Conservation (phyloP, 306 rosid genomes). For the Prunus dulcis region DNA sequence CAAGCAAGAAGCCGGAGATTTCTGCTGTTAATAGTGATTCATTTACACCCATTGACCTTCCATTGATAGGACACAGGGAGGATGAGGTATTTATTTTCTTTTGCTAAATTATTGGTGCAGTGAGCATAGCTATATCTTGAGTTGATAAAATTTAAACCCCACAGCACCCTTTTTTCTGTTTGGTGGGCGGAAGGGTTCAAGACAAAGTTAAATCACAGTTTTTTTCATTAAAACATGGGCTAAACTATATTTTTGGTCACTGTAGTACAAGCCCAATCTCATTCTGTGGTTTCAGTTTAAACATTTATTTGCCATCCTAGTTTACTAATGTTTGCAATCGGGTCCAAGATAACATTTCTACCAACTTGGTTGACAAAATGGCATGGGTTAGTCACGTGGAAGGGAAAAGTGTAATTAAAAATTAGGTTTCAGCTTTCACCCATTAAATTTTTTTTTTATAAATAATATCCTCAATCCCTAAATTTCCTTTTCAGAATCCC, state of each 20-base stretch:
- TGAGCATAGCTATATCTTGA: slow-evolving; percentile 14
- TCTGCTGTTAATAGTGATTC: slow-evolving; percentile 44
- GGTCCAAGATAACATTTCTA: background rate
- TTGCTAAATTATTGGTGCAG: slow-evolving; percentile 17
- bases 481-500: background rate
- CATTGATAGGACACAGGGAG: slow-evolving; percentile 54
- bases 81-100: slow-evolving; percentile 56
- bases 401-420: background rate
- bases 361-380: background rate
- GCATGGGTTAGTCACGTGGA: background rate
- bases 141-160: slow-evolving; percentile 4
- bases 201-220: background rate
- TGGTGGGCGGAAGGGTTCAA: background rate
- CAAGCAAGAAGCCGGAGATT: slow-evolving; percentile 45
- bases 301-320: background rate
- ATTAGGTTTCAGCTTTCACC: background rate
- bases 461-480: background rate
- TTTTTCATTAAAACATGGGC: background rate
- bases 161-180: background rate
- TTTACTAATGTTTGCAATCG: background rate
- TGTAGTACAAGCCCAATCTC: background rate
- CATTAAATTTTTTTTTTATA: background rate
- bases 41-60: slow-evolving; percentile 46
- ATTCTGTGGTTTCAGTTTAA: background rate
- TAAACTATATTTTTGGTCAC: background rate